phyloP scores from a whole-genome alignment of 805 yeast species.

The Cyberlindnera euphorbiiphila region DNA sequence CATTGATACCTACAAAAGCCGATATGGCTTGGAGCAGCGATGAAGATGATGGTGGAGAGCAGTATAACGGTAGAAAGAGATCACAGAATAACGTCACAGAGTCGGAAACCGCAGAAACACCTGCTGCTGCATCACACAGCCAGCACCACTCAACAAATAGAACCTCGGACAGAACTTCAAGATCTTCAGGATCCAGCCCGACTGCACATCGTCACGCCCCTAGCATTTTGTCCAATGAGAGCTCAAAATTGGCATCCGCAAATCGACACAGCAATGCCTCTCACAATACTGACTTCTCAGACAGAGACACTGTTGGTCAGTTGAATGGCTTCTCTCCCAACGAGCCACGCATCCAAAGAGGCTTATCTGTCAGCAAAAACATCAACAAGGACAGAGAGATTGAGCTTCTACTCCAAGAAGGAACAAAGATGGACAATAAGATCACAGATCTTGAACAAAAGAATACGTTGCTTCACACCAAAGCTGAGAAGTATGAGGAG shows the following conservation, averaged over 20 bases:
- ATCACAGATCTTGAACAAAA: conserved; percentile 37
- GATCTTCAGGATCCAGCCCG: conserved; percentile 9
- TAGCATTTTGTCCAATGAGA: conserved; percentile 7
- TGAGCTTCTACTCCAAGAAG: conserved; percentile 41
- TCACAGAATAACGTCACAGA: no score
- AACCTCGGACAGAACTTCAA: conserved; percentile 8
- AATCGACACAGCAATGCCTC: conserved; percentile 10
- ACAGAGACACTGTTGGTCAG: conserved; percentile 13
- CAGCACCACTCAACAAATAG: conserved; percentile 1
- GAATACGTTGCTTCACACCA: conserved; percentile 25
- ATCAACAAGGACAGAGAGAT: conserved; percentile 41
- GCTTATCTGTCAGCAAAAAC: conserved; percentile 25
- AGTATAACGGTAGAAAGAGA: no score
- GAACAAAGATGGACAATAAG: conserved; percentile 44
- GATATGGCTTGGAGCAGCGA: conserved; percentile 86
- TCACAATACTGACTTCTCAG: conserved; percentile 6
- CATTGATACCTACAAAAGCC: conserved; percentile 82
- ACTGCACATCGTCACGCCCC: conserved; percentile 7
- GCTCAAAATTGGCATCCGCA: conserved; percentile 6
- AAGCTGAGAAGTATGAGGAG: conserved; percentile 25
- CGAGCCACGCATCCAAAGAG: conserved; percentile 19
- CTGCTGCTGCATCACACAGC: conserved; percentile 2
- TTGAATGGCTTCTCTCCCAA: conserved; percentile 9
- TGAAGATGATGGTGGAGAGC: conserved; percentile 56
- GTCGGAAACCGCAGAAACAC: no score